These are phyloP conservation scores for Arthroderma uncinatum DNA, from an alignment of 2,329 filamentous ascomycete genomes.

Conservation along the genomic window DNA sequence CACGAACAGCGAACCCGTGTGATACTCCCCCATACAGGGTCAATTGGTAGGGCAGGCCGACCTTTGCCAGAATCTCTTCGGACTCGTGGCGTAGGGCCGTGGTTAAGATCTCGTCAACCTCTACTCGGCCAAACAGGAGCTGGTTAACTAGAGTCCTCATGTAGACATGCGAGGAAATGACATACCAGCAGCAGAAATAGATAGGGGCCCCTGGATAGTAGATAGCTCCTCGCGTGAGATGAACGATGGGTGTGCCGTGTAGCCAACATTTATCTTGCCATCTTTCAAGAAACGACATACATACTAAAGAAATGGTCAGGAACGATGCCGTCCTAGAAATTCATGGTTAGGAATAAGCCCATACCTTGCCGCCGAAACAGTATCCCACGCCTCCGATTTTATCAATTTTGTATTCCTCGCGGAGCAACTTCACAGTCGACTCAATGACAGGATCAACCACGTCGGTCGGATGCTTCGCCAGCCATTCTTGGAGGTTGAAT, in stretches of 20 bases:
- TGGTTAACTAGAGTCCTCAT: neutral
- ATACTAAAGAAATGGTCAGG: constrained; percentile 40
- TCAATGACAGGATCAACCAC: constrained; percentile 45
- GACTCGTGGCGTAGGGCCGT: constrained; percentile 46
- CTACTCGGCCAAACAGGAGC: constrained; percentile 17
- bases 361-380: constrained; percentile 62
- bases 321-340: neutral
- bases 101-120: constrained; percentile 49
- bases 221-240: constrained; percentile 56
- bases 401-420: constrained; percentile 33
- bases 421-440: constrained; percentile 44
- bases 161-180: constrained; percentile 4
- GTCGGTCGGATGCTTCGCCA: constrained; percentile 34
- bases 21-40: constrained; percentile 55
- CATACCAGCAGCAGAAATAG: constrained; percentile 49
- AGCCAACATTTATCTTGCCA: constrained; percentile 57
- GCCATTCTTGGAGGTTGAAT: constrained; percentile 39
- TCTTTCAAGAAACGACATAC: constrained; percentile 55
- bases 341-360: constrained; percentile 11
- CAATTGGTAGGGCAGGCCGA: constrained; percentile 56
- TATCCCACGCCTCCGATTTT: constrained; percentile 58
- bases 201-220: constrained; percentile 55
- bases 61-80: constrained; percentile 45
- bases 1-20: constrained; percentile 63
- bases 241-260: constrained; percentile 65